These are phyloP conservation scores for Penicillium italicum DNA, from an alignment of 2,329 filamentous ascomycete species.

Conservation along the genomic window DNA sequence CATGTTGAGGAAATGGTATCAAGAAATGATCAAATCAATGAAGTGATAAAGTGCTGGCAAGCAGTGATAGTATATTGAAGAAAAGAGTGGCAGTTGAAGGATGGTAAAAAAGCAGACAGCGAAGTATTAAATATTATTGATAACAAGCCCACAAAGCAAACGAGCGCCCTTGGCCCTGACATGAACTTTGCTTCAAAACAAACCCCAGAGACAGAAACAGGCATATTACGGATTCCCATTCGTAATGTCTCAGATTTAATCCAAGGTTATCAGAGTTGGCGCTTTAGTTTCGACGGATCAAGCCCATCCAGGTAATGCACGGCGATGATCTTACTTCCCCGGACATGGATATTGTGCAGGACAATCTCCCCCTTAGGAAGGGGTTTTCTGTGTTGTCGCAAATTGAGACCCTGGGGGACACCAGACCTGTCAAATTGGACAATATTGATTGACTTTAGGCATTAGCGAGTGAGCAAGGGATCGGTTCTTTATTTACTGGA, in stretches of 20 bases:
- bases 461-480: conserved; percentile 8
- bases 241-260: conserved; percentile 17
- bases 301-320: not conserved
- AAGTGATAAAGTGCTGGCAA: conserved; percentile 1
- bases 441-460: conserved; percentile 7
- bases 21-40: conserved; percentile 8
- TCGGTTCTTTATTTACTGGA: not conserved
- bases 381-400: not conserved
- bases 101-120: too few relatives aligned
- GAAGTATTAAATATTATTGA: conserved; percentile 7
- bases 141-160: not conserved
- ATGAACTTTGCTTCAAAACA: conserved; percentile 1
- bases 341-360: not conserved
- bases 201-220: conserved; percentile 2
- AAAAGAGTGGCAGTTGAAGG: not conserved
- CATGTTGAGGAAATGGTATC: conserved; percentile 26
- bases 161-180: not conserved
- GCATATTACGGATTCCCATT: conserved; percentile 8
- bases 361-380: conserved; percentile 3
- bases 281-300: not conserved
- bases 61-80: not conserved
- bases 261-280: not conserved
- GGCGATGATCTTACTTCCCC: conserved; percentile 3
- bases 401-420: not conserved
- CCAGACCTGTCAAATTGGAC: conserved; percentile 19